These are phyloP conservation scores for Penicillium verrucosum DNA, from an alignment of 2,329 filamentous ascomycete species.

Conservation along the genomic window DNA sequence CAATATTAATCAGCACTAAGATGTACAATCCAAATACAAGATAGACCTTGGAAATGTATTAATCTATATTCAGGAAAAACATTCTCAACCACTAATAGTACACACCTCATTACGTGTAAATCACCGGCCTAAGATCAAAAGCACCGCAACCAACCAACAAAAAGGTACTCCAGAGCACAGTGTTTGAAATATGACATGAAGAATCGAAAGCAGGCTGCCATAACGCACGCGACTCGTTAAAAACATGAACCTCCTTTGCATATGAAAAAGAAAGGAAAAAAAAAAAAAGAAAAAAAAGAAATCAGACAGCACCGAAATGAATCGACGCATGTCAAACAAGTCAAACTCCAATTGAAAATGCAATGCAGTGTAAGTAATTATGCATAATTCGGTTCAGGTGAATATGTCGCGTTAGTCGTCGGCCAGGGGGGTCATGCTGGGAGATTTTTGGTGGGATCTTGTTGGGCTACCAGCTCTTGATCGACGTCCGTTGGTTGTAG, in stretches of 20 bases:
- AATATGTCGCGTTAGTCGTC: slow-evolving; percentile 29
- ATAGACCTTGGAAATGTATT: slow-evolving; percentile 14
- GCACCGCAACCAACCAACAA: slow-evolving; percentile 12
- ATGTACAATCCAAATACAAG: not conserved
- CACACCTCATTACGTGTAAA: slow-evolving; percentile 22
- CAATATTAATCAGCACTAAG: not conserved
- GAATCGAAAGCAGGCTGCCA: slow-evolving; percentile 19
- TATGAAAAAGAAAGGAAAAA: not conserved
- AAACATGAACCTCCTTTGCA: not conserved
- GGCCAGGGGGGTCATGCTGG: slow-evolving; percentile 34
- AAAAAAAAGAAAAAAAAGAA: not conserved
- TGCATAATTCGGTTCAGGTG: slow-evolving; percentile 15
- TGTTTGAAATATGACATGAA: slow-evolving; percentile 22
- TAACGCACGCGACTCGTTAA: slow-evolving; percentile 1
- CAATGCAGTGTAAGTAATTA: slow-evolving; percentile 15
- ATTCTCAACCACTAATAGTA: slow-evolving; percentile 18
- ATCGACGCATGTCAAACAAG: slow-evolving; percentile 5
- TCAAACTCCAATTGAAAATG: slow-evolving; percentile 26
- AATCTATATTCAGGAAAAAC: slow-evolving; percentile 23
- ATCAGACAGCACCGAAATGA: not conserved
- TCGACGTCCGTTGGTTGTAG: slow-evolving; percentile 46
- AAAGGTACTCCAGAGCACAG: slow-evolving; percentile 28
- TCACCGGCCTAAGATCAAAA: slow-evolving; percentile 20
- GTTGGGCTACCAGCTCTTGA: slow-evolving; percentile 51
- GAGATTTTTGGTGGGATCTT: slow-evolving; percentile 36